These are phyloP conservation scores for Quambalaria eucalypti DNA, from an alignment of 1,284 basidiomycete species.

Conservation along the genomic window DNA sequence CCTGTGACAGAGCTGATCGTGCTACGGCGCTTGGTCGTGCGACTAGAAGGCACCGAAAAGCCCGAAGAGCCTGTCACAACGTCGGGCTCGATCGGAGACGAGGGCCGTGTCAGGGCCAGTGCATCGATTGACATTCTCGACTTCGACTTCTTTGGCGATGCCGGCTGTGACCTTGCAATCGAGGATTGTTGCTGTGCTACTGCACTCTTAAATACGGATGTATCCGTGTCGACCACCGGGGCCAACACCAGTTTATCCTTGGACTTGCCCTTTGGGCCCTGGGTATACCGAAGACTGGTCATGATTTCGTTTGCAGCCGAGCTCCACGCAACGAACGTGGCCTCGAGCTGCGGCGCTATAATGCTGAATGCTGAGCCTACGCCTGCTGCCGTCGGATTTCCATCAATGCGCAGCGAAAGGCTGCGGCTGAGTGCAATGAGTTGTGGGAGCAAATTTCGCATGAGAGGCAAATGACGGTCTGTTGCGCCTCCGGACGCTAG, in stretches of 20 bases:
- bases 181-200: no score
- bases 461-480: conserved; percentile 14
- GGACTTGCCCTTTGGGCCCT: conserved; percentile 26
- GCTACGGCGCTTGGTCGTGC: no score
- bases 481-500: conserved; percentile 12
- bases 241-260: conserved; percentile 28
- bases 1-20: no score
- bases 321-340: conserved; percentile 38
- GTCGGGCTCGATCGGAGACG: no score
- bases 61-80: no score
- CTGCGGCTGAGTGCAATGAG: conserved; percentile 41
- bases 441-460: conserved; percentile 35
- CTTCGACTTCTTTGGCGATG: no score
- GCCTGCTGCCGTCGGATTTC: conserved; percentile 37
- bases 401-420: conserved; percentile 34
- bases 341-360: conserved; percentile 29
- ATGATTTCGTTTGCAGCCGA: conserved; percentile 16
- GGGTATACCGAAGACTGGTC: conserved; percentile 20
- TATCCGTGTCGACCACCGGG: background rate
- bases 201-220: background rate
- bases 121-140: no score
- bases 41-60: no score
- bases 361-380: conserved; percentile 34
- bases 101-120: no score
- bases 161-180: no score